Percentiles rank a stretch among this genome's conserved stretches.
phyloP scores from a whole-genome alignment of 2,329 filamentous ascomycete species.

The Gremmenia infestans region DNA sequence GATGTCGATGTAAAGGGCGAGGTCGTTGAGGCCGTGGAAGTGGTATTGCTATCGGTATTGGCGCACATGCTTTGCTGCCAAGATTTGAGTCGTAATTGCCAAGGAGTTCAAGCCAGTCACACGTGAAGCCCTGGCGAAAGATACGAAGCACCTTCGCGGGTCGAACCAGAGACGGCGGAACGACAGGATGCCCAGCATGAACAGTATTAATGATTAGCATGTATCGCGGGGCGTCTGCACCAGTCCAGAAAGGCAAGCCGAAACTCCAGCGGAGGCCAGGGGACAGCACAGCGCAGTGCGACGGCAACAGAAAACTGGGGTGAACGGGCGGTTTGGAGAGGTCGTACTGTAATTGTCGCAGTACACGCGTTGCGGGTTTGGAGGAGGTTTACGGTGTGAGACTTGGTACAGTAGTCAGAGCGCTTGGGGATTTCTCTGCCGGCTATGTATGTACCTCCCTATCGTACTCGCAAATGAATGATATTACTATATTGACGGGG shows the following conservation, averaged over 20 bases:
- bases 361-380: conserved; percentile 1
- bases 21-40: conserved; percentile 20
- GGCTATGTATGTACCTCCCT: too few relatives aligned
- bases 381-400: background rate
- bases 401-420: background rate
- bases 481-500: too few relatives aligned
- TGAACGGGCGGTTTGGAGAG: too few relatives aligned
- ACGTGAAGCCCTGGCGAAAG: conserved; percentile 2
- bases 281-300: background rate
- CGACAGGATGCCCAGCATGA: background rate
- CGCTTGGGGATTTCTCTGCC: background rate
- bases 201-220: conserved; percentile 1
- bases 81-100: conserved; percentile 25
- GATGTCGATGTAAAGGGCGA: conserved; percentile 21
- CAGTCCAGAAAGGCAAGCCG: background rate
- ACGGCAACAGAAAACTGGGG: background rate
- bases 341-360: background rate
- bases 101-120: conserved; percentile 20
- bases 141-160: conserved; percentile 1
- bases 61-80: conserved; percentile 33
- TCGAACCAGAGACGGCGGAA: background rate
- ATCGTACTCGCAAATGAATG: too few relatives aligned
- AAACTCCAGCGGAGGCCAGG: background rate
- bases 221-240: background rate
- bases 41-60: conserved; percentile 29